Base-by-base conservation (phyloP, 2,329 filamentous ascomycete species). In the Trichoderma guizhouense region DNA sequence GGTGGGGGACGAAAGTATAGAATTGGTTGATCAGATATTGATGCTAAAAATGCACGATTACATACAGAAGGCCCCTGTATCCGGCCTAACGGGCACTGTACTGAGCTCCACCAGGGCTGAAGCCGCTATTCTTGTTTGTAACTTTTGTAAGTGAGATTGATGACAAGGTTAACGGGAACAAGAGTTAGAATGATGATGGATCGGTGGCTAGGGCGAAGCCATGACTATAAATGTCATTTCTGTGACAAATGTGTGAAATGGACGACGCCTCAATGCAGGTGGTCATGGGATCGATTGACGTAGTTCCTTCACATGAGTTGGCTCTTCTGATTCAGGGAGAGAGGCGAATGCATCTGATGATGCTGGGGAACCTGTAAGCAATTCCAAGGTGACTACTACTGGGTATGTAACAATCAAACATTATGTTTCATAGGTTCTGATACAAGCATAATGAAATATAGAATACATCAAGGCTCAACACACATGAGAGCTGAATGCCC, bases 401-500 rank as follows among this genome's bases (percentile, higher is more conserved):
- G 6, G 5, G 28, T 26, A 26, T 26, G 28, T 28, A 2, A 3
- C 8, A 51, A 51, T 11, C 43, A 51, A 51, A n/a, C 43, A 51
- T 21, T 11, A 51, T 43, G 39, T 1, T 43, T 43, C 15, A 43
- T 43, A 39, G 36, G 18, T 43, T 47, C 24, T 55, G 14, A 0
- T 57, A 57, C 21, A 24, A 1, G 5, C 24, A 3, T 53, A 53
- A 28, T 30, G 18, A 51, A 51, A 51, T 51, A 51, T 21, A 51
- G 28, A 47, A 18, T 53, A 24, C 14, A 15, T 69, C 66, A 69
- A 8, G 66, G 91, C 75, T 85, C 84, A 62, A 97, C 81, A 81
- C 95, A 97, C 82, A 97, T 88, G 71, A 95, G 79, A 5, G 94
- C 90, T 76, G 95, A 89, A 70, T 94, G 91, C 2, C 95, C 95